phyloP scores from a whole-genome alignment of 2,329 filamentous ascomycete genomes.

The Aspergillus sp. region DNA sequence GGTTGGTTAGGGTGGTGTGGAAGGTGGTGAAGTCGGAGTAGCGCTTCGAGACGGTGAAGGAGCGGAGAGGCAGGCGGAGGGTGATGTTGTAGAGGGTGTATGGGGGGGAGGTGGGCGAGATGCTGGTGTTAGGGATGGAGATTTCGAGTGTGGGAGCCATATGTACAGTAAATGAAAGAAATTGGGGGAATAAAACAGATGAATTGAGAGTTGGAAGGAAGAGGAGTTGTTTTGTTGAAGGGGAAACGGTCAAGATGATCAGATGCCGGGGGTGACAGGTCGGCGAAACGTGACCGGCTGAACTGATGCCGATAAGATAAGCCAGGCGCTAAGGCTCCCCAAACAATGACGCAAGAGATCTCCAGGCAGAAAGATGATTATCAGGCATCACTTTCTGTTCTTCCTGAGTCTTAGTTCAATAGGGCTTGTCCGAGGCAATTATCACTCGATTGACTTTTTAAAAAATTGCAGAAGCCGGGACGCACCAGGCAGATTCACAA shows the following conservation, averaged over 20 bases:
- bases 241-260: background rate
- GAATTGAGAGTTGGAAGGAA: background rate
- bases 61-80: slow-evolving; percentile 60
- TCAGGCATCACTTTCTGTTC: background rate
- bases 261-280: background rate
- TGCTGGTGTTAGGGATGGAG: slow-evolving; percentile 50
- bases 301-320: background rate
- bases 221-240: background rate
- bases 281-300: background rate
- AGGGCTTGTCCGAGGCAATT: too few species aligned
- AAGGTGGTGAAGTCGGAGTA: slow-evolving; percentile 64
- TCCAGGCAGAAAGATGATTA: background rate
- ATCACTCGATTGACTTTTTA: too few species aligned
- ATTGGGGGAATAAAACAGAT: background rate
- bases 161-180: background rate
- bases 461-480: background rate
- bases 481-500: background rate
- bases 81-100: slow-evolving; percentile 63
- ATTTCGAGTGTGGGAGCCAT: slow-evolving; percentile 49
- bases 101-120: slow-evolving; percentile 50
- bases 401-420: too few species aligned
- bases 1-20: slow-evolving; percentile 51
- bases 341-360: background rate
- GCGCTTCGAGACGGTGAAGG: slow-evolving; percentile 60
- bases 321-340: background rate